phyloP scores from a whole-genome alignment of 2,329 filamentous ascomycete genomes.

The Chaetomium globosum region DNA sequence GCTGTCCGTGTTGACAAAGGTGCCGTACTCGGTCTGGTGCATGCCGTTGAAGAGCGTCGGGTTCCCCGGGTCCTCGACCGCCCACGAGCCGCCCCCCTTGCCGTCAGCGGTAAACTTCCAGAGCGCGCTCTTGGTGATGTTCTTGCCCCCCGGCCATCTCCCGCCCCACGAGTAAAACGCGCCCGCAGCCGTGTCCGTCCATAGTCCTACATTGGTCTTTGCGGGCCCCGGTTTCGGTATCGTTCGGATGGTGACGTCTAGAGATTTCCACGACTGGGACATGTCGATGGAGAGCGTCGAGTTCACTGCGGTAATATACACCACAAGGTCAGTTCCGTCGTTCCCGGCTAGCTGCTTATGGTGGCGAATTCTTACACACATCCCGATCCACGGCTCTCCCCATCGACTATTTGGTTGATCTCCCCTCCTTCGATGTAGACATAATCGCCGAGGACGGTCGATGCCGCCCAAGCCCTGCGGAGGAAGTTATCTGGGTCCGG shows the following conservation, averaged over 20 bases:
- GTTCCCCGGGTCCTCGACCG: conserved; percentile 16
- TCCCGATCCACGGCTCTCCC: background rate
- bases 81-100: conserved; percentile 27
- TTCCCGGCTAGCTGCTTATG: background rate
- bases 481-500: conserved; percentile 24
- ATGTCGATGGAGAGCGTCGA: conserved; percentile 35
- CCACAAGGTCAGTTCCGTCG: background rate
- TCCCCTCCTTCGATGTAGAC: conserved; percentile 34
- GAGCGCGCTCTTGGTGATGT: conserved; percentile 18
- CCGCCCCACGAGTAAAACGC: conserved; percentile 30
- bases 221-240: conserved; percentile 17
- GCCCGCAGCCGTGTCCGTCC: conserved; percentile 15
- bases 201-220: conserved; percentile 22
- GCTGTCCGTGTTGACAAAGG: conserved; percentile 21
- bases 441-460: conserved; percentile 28
- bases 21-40: conserved; percentile 19
- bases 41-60: conserved; percentile 17
- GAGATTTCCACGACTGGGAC: conserved; percentile 31
- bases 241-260: conserved; percentile 12
- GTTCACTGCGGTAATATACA: conserved; percentile 20
- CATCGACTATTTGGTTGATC: conserved; percentile 23
- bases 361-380: background rate
- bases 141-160: conserved; percentile 9
- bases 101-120: conserved; percentile 32
- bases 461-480: conserved; percentile 9